A percentile compares a stretch with the other conserved stretches of the same genome.
Conservation (phyloP, 73 alveolate species). For the Tetrahymena malaccensis region DNA sequence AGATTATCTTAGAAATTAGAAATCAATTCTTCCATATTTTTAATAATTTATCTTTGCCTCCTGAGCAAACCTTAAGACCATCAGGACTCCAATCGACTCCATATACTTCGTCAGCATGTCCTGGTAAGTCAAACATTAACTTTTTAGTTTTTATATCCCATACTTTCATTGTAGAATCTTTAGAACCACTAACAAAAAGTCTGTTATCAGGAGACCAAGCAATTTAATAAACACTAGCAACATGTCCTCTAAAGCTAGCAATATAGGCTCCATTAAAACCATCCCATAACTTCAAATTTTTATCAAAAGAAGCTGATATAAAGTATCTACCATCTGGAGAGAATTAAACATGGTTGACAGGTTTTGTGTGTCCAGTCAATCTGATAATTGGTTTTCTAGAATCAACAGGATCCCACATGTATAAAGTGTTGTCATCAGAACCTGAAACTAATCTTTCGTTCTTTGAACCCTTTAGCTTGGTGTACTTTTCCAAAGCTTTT, state of each 20-base stretch:
- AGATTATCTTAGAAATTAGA: not conserved
- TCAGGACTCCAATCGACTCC: conserved; percentile 99
- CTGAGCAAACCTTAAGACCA: conserved; percentile 97
- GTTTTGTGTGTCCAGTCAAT: conserved; percentile 98
- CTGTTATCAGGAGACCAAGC: conserved; percentile 99
- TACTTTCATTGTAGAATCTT: conserved; percentile 94
- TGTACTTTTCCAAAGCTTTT: conserved; percentile 70
- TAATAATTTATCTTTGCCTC: conserved; percentile 92
- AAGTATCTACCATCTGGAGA: conserved; percentile 98
- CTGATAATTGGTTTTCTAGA: conserved; percentile 83
- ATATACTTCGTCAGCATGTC: conserved; percentile 94
- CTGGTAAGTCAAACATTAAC: conserved; percentile 82
- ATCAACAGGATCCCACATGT: conserved; percentile 87
- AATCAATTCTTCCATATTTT: conserved; percentile 92
- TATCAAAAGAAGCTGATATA: conserved; percentile 98
- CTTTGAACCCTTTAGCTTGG: conserved; percentile 57
- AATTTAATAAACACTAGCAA: conserved; percentile 93
- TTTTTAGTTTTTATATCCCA: conserved; percentile 92
- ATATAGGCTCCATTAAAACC: conserved; percentile 94
- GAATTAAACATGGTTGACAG: conserved; percentile 78
- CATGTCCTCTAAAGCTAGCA: conserved; percentile 96
- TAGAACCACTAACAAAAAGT: conserved; percentile 88
- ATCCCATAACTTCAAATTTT: conserved; percentile 94
- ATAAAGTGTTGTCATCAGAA: conserved; percentile 97
- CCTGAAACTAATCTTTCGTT: conserved; percentile 95